phyloP scores from a whole-genome alignment of 2,329 filamentous ascomycete species.

The Claviceps quebecensis region DNA sequence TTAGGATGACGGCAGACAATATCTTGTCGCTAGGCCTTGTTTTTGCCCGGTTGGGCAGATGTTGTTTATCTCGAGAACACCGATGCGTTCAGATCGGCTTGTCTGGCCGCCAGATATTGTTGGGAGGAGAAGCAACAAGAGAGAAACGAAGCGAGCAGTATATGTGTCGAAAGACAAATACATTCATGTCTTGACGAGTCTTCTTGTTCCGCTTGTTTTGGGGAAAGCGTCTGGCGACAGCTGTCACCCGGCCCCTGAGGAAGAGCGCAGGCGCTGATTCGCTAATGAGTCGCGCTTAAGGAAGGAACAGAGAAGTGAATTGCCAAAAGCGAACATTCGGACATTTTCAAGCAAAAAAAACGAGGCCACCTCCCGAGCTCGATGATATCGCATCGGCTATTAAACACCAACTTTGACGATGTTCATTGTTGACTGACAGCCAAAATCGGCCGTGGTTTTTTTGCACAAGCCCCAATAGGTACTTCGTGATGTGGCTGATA shows the following conservation, averaged over 20 bases:
- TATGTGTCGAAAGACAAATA: neutral
- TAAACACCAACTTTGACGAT: neutral
- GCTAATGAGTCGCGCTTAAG: neutral
- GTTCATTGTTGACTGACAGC: neutral
- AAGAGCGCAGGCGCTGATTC: neutral
- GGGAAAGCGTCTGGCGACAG: slow-evolving; percentile 3
- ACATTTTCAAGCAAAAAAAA: neutral
- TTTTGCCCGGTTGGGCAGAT: neutral
- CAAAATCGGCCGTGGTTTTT: neutral
- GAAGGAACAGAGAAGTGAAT: neutral
- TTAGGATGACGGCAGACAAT: slow-evolving; percentile 1
- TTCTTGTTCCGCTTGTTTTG: neutral
- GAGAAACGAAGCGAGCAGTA: neutral
- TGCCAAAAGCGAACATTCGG: neutral
- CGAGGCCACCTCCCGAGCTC: neutral
- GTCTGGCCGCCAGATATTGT: neutral
- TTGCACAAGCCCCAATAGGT: neutral
- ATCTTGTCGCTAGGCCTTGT: neutral
- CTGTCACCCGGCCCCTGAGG: slow-evolving; percentile 1
- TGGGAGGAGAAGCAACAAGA: too few species aligned
- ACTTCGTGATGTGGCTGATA: slow-evolving; percentile 1
- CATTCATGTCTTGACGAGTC: neutral
- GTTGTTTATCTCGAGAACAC: neutral
- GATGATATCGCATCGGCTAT: neutral
- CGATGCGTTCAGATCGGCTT: neutral